Evolutionary conservation across 1,284 basidiomycete species (phyloP).

Genomic region (Moesziomyces globuligerus): DNA sequence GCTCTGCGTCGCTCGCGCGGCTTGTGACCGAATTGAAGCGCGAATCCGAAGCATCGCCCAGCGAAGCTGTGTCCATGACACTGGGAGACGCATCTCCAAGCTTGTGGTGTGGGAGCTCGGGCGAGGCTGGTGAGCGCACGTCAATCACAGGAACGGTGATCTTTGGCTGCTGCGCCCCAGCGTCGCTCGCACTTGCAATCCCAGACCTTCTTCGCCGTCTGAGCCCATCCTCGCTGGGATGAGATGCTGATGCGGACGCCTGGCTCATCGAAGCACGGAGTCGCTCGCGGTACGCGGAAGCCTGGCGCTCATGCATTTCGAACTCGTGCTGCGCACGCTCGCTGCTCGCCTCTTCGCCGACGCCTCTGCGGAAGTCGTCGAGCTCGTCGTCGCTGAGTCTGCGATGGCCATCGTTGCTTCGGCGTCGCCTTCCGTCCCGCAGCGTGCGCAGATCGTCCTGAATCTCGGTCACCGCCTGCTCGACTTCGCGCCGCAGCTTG

Average conservation of each 20-base stretch:
- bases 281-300: conserved; percentile 30
- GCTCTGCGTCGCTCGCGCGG: background rate
- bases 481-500: conserved; percentile 38
- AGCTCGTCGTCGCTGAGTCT: conserved; percentile 41
- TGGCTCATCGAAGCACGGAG: conserved; percentile 31
- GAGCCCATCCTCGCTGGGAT: background rate
- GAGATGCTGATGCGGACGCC: background rate
- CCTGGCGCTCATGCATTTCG: conserved; percentile 48
- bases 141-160: conserved; percentile 10
- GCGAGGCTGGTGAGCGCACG: conserved; percentile 12
- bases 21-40: conserved; percentile 9
- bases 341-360: conserved; percentile 37
- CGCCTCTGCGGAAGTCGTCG: conserved; percentile 36
- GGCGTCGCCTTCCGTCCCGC: conserved; percentile 17
- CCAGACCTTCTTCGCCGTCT: background rate
- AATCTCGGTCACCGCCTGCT: conserved; percentile 40
- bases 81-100: conserved; percentile 25
- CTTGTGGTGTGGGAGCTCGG: conserved; percentile 30
- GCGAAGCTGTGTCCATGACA: conserved; percentile 8
- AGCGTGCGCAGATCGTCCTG: conserved; percentile 16
- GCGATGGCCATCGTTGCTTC: conserved; percentile 1
- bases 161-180: background rate
- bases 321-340: conserved; percentile 46
- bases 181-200: conserved; percentile 2
- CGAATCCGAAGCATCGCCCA: conserved; percentile 1